A percentile compares a stretch with the other conserved stretches of the same genome.
Conservation (phyloP, 192 early-diverging fungal genomes). For the Jimgerdemannia lactiflua region DNA sequence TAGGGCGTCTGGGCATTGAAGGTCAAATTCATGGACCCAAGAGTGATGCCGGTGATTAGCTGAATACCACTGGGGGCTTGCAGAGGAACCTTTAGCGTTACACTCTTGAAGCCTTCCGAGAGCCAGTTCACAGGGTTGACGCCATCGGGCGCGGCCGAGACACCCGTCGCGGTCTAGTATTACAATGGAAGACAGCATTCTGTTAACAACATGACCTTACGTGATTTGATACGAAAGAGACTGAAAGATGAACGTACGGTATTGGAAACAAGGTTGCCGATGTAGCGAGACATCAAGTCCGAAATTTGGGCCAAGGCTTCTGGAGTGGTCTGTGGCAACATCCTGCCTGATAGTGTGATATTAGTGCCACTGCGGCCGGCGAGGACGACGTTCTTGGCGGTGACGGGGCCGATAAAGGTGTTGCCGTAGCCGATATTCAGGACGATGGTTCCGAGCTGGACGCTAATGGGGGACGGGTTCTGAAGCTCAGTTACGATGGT, state of each 20-base stretch:
- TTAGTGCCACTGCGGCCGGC: slow-evolving; percentile 24
- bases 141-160: slow-evolving; percentile 48
- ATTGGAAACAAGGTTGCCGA: slow-evolving; percentile 39
- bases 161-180: slow-evolving; percentile 35
- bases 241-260: slow-evolving; percentile 8
- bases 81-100: slow-evolving; percentile 48
- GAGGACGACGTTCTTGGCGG: slow-evolving; percentile 37
- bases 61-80: slow-evolving; percentile 32
- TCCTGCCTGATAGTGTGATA: slow-evolving; percentile 48
- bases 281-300: slow-evolving; percentile 48
- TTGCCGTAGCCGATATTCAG: slow-evolving; percentile 44
- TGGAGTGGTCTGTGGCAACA: slow-evolving; percentile 47
- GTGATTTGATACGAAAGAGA: too few relatives aligned
- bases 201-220: too few relatives aligned
- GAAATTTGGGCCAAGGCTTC: slow-evolving; percentile 41
- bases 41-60: slow-evolving; percentile 47
- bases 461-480: slow-evolving; percentile 53
- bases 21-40: slow-evolving; percentile 51
- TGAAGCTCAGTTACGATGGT: slow-evolving; percentile 44
- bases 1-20: slow-evolving; percentile 48
- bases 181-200: too few relatives aligned
- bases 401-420: slow-evolving; percentile 45
- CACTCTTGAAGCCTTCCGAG: slow-evolving; percentile 42
- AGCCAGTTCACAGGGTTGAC: slow-evolving; percentile 46
- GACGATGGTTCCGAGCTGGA: slow-evolving; percentile 54